phyloP scores from a whole-genome alignment of 2,329 filamentous ascomycete genomes.

The Dryadomyces quercus-mongolicae region DNA sequence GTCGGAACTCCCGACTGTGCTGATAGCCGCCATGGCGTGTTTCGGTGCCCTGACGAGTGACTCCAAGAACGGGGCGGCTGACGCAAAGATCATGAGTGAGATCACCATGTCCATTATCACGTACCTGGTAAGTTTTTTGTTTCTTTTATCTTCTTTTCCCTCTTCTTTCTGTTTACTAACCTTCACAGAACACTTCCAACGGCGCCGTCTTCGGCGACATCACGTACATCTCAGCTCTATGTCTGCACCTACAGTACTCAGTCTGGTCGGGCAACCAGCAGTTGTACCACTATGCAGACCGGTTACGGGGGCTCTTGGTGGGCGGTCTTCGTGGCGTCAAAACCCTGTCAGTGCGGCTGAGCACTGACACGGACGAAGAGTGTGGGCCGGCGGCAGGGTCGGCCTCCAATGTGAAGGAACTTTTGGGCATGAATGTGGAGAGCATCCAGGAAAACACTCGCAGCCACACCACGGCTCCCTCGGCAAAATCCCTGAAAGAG shows the following conservation, averaged over 20 bases:
- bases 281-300: not conserved
- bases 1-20: not conserved
- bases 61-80: not conserved
- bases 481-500: not conserved
- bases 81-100: not conserved
- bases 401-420: not conserved
- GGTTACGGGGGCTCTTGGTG: not conserved
- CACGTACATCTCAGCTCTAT: not conserved
- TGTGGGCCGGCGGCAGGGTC: too few relatives aligned
- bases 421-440: not conserved
- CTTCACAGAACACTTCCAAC: not conserved
- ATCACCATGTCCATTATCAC: not conserved
- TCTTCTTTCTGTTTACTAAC: not conserved
- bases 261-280: not conserved
- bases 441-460: not conserved
- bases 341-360: not conserved
- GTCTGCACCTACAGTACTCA: not conserved
- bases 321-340: not conserved
- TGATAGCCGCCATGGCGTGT: not conserved
- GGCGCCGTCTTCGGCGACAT: not conserved
- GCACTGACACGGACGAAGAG: not conserved
- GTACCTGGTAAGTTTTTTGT: not conserved
- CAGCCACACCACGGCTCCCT: not conserved
- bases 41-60: not conserved
- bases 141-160: not conserved